A percentile compares a stretch with the other conserved stretches of the same genome.
Conservation (phyloP, 768 basidiomycete species). For the Kwoniella sp. region DNA sequence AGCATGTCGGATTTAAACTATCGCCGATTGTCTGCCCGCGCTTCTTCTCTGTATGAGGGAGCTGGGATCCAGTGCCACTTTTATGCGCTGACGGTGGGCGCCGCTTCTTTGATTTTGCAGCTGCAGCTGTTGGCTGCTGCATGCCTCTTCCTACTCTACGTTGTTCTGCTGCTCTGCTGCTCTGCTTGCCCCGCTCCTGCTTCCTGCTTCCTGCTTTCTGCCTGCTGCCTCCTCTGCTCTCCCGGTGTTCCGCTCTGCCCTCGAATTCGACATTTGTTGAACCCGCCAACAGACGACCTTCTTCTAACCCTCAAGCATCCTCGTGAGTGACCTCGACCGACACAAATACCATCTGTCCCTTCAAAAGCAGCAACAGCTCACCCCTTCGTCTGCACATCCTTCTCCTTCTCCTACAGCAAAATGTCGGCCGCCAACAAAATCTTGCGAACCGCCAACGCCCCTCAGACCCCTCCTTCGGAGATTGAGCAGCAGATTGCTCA, state of each 20-base stretch:
- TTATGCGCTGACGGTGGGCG: neutral
- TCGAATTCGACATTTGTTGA: slow-evolving; percentile 10
- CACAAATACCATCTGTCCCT: neutral
- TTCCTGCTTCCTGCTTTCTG: neutral
- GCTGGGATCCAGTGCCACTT: too few relatives aligned
- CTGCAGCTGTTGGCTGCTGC: too few relatives aligned
- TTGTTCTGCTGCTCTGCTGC: neutral
- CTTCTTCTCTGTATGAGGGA: neutral
- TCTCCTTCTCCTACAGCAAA: slow-evolving; percentile 22
- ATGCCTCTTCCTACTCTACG: too few relatives aligned
- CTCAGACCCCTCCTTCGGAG: slow-evolving; percentile 82
- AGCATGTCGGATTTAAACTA: slow-evolving; percentile 10
- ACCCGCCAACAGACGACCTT: neutral
- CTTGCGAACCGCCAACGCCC: slow-evolving; percentile 93
- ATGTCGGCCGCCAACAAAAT: slow-evolving; percentile 68
- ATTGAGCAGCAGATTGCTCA: slow-evolving; percentile 97
- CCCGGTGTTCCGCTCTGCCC: neutral
- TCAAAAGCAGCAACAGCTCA: slow-evolving; percentile 8
- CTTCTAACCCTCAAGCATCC: slow-evolving; percentile 21
- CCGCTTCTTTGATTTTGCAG: neutral
- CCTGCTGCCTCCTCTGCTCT: neutral
- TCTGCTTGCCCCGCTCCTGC: slow-evolving; percentile 1
- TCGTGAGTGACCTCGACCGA: slow-evolving; percentile 13
- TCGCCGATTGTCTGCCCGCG: slow-evolving; percentile 1
- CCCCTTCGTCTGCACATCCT: neutral